phyloP scores from a whole-genome alignment of 495 filamentous ascomycete species.

The Penicillium herquei region DNA sequence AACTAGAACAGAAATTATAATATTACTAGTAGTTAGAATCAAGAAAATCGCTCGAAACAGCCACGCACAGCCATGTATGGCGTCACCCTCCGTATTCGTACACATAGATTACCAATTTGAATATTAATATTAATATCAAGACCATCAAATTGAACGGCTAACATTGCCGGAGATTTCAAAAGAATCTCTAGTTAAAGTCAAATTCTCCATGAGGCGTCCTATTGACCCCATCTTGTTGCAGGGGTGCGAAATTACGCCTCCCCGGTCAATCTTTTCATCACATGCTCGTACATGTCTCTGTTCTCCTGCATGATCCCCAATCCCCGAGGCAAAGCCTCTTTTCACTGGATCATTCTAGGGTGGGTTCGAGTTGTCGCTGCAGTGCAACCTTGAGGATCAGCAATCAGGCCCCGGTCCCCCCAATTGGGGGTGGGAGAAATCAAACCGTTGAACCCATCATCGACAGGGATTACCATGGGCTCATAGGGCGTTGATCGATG shows the following conservation, averaged over 20 bases:
- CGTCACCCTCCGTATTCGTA: too few species aligned
- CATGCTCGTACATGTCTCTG: slow-evolving; percentile 11
- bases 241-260: slow-evolving; percentile 17
- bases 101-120: too few species aligned
- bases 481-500: neutral
- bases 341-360: neutral
- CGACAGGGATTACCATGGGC: neutral
- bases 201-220: neutral
- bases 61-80: too few species aligned
- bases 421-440: neutral
- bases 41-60: too few species aligned
- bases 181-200: neutral
- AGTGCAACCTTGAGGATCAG: slow-evolving; percentile 16
- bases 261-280: slow-evolving; percentile 12
- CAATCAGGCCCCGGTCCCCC: slow-evolving; percentile 1
- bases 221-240: neutral
- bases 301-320: neutral
- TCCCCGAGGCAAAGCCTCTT: slow-evolving; percentile 17
- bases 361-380: neutral
- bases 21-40: too few species aligned
- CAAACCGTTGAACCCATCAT: neutral
- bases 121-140: too few species aligned
- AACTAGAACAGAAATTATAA: too few species aligned
- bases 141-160: neutral
- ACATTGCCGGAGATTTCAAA: neutral